Evolutionary conservation across 2,329 filamentous ascomycete species (phyloP), one percentile per base, ranked within the genome.

Genomic region (Penicillium sp.): DNA sequence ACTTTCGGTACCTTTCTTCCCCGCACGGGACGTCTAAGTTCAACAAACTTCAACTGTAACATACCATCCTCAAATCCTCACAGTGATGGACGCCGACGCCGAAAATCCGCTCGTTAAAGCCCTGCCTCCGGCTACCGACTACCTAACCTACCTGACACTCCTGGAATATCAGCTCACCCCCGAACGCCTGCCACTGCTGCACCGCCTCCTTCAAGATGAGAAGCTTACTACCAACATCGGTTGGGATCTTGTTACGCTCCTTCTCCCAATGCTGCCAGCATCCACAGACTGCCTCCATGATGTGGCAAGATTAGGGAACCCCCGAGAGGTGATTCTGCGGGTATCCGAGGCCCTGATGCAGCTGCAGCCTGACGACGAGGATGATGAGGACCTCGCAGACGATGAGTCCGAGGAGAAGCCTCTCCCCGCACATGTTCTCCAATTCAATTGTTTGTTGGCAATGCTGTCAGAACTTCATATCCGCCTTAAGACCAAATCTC

Each of bases 131-230:
- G 79, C 77, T 12, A 85, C 84, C 3, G 85, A 88, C 69, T 84
- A 86, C 65, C 72, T 87, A 54, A 87, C 84, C n/a, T 88, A 88
- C 67, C 77, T 87, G 46, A 87, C 85, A 14, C 76, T 87, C 42
- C 71, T 88, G 50, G 85, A 87, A 65, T 85, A 86, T 71, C 85
- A 87, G 64, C 74, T 88, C 47, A 85, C 79, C 7, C 75, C 78
- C 33, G 79, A 82, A 52, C 83, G 81, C 51, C 73, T 88, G 20
- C 82, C 83, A 0, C 75, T 79, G 2, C 74, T 88, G 23, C 84
- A 85, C 63, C 73, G 78, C 33, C 75, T 87, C 20, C 74, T 88
- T 14, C 83, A 86, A 67, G 84, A 87, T 76, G 78, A 82, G 57
- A 80, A 78, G 45, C 69, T 88, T 33, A 85, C 84, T 4, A 78